These are phyloP conservation scores for Wallacemonas rigidus DNA, from an alignment of 208 protist genomes.

Conservation along the genomic window DNA sequence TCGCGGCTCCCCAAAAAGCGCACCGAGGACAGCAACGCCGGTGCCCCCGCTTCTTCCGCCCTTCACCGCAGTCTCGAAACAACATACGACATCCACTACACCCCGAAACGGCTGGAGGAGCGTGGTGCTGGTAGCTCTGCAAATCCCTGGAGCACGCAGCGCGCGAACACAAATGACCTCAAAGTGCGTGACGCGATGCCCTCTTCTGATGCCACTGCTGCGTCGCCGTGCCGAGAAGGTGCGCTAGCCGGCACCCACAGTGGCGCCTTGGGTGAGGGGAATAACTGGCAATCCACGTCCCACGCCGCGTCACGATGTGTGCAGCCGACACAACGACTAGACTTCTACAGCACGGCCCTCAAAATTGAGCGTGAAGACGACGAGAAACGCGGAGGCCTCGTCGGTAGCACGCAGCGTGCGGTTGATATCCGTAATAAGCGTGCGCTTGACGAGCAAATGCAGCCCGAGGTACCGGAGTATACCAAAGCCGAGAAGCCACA, in stretches of 20 bases:
- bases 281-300: conserved; percentile 59
- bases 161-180: neutral
- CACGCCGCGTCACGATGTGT: conserved; percentile 56
- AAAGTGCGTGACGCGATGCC: no score
- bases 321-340: conserved; percentile 40
- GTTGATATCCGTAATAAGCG: conserved; percentile 80
- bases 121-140: neutral
- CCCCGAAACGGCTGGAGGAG: conserved; percentile 13
- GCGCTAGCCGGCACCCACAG: neutral
- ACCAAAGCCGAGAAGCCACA: conserved; percentile 18
- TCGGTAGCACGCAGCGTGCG: conserved; percentile 70
- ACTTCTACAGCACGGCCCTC: conserved; percentile 74
- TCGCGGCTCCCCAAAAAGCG: conserved; percentile 49
- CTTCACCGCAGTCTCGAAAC: conserved; percentile 66
- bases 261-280: neutral
- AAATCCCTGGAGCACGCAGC: neutral
- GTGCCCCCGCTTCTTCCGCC: conserved; percentile 22
- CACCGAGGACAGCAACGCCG: conserved; percentile 10
- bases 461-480: conserved; percentile 38
- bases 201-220: no score
- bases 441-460: conserved; percentile 47
- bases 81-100: conserved; percentile 73
- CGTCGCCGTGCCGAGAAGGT: no score
- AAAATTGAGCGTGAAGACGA: conserved; percentile 76
- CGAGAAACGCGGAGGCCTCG: conserved; percentile 56